Conservation (phyloP, 805 yeast genomes). For the Ogataea zsoltii region DNA sequence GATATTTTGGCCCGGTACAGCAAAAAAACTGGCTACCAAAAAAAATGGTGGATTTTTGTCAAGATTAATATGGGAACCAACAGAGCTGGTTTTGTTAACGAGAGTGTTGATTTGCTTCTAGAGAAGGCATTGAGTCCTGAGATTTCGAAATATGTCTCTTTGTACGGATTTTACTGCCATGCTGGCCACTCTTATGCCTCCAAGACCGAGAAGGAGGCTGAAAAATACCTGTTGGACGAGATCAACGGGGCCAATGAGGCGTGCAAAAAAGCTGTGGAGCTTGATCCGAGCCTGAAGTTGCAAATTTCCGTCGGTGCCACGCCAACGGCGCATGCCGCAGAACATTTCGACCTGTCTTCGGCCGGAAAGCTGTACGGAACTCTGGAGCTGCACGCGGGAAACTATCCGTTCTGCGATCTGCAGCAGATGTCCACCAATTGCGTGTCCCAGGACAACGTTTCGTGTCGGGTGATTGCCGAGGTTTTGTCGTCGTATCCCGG, state of each 20-base stretch:
- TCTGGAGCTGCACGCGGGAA: slow-evolving; percentile 81
- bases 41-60: slow-evolving; percentile 63
- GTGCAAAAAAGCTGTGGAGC: slow-evolving; percentile 36
- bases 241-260: slow-evolving; percentile 58
- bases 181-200: slow-evolving; percentile 75
- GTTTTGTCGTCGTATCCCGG: slow-evolving; percentile 59
- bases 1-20: slow-evolving; percentile 44
- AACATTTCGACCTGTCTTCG: slow-evolving; percentile 21
- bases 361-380: slow-evolving; percentile 35
- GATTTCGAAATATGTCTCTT: slow-evolving; percentile 36
- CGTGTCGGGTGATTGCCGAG: slow-evolving; percentile 56
- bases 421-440: slow-evolving; percentile 77
- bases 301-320: slow-evolving; percentile 78
- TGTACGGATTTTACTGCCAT: slow-evolving; percentile 76
- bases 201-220: slow-evolving; percentile 46
- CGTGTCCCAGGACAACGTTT: slow-evolving; percentile 44
- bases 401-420: slow-evolving; percentile 69
- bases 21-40: slow-evolving; percentile 20
- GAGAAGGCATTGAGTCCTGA: slow-evolving; percentile 26
- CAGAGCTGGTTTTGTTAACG: slow-evolving; percentile 57
- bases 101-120: slow-evolving; percentile 40
- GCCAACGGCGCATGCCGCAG: slow-evolving; percentile 70
- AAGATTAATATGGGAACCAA: slow-evolving; percentile 73
- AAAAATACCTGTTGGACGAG: slow-evolving; percentile 52
- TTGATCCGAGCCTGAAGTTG: slow-evolving; percentile 41